phyloP scores from a whole-genome alignment of 139 green algal species.

The Marvania coccoides region DNA sequence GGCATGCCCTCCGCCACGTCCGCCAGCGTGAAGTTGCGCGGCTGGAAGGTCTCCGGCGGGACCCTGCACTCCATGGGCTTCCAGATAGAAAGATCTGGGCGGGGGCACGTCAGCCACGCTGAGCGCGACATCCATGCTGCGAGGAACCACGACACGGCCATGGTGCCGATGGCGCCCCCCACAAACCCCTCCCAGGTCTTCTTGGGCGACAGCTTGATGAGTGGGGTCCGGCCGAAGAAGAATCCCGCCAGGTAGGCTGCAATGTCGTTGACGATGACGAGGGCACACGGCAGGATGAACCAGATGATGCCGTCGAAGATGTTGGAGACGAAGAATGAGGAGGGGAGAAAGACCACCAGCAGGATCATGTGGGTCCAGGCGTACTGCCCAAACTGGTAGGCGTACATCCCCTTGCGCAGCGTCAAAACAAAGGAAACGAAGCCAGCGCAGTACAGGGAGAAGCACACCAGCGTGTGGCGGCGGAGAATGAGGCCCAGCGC shows the following conservation, averaged over 20 bases:
- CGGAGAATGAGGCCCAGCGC: conserved; percentile 57
- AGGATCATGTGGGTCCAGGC: conserved; percentile 99
- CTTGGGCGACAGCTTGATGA: conserved; percentile 98
- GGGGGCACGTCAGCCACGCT: conserved; percentile 86
- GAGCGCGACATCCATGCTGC: conserved; percentile 51
- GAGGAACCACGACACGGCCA: conserved; percentile 71
- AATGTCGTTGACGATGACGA: conserved; percentile 98
- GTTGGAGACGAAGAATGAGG: conserved; percentile 82
- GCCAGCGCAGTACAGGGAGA: conserved; percentile 71
- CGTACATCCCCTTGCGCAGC: conserved; percentile 79
- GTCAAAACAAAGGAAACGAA: conserved; percentile 90
- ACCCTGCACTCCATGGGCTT: conserved; percentile 42
- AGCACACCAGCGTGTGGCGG: conserved; percentile 73
- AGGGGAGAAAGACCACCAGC: conserved; percentile 80
- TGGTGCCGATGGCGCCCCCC: conserved; percentile 73
- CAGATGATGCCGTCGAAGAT: conserved; percentile 94
- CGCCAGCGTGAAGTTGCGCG: conserved; percentile 31
- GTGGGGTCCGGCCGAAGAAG: conserved; percentile 86
- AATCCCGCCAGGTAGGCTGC: conserved; percentile 90
- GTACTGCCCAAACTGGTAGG: conserved; percentile 96
- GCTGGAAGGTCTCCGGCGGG: conserved; percentile 51
- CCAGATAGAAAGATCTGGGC: conserved; percentile 59
- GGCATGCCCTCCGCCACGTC: conserved; percentile 16
- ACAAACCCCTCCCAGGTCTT: conserved; percentile 99
- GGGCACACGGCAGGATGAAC: conserved; percentile 86